Evolutionary conservation across 2,329 filamentous ascomycete genomes (phyloP), one percentile per base, ranked within the genome.

Genomic region (Arachnomyces sp.): DNA sequence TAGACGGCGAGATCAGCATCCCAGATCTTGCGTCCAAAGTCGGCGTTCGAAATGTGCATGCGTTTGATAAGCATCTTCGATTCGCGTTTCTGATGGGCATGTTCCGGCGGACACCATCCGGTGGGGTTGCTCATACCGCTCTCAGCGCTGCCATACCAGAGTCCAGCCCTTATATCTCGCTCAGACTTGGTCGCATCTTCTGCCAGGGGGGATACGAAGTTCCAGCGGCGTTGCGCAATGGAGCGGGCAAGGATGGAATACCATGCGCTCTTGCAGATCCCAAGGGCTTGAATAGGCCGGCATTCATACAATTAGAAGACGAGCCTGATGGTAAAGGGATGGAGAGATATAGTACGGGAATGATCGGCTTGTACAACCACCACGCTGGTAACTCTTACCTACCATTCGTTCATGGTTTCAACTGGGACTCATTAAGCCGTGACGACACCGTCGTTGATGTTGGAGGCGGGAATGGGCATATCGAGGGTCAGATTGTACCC

Each of bases 381-480:
- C 28, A 31, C 5, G 9, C 28, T 12, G 36, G 36, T 11, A 30
- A 15, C 11, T 20, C 15, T 9, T 38, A 13, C 15, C 12, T 30
- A 7, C 18, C 12, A 14, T 38, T 15, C 20, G 28, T 38, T 4
- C 25, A 31, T 7, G 36, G 36, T 2, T 38, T 38, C 20, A 30
- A 38, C 12, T 38, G 36, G 36, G 36, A 4, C 11, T 17, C 6
- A 3, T 11, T 38, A 12, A 31, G 20, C 9, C 20, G 5, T 3
- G 36, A 20, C 12, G 9, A 30, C 13, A 14, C 18, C 3, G 25
- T 38, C 11, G 25, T 38, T 14, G 36, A 38, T 31, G 28, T 38
- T 11, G 36, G 36, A 14, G 36, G 36, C 9, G 36, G 36, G 3
- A 38, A 38, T 30, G 36, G 36, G 13, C 36, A 38, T 31, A 38